Percentiles rank a stretch among this genome's conserved stretches.
phyloP scores from a whole-genome alignment of 768 basidiomycete species.

The Mrakia gelida region DNA sequence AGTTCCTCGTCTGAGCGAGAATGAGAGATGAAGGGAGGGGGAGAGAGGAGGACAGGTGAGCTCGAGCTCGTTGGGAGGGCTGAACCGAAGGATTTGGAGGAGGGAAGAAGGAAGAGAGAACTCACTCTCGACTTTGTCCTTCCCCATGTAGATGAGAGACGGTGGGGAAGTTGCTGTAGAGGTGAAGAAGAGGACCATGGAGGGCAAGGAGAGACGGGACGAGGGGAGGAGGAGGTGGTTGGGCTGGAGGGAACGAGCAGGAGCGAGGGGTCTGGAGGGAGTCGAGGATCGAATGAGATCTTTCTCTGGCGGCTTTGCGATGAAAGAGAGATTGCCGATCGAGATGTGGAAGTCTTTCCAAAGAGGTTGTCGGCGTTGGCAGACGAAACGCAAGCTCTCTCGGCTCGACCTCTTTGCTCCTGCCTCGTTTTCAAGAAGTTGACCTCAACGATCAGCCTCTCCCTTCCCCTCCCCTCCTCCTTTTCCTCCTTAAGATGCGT shows the following conservation, averaged over 20 bases:
- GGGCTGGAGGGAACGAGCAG: background rate
- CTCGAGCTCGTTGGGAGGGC: background rate
- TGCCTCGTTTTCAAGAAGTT: background rate
- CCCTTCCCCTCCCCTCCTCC: background rate
- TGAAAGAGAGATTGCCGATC: too few species aligned
- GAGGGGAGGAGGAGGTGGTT: background rate
- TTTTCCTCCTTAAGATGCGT: background rate
- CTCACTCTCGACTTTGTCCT: slow-evolving; percentile 93
- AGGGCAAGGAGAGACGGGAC: background rate
- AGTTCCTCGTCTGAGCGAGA: slow-evolving; percentile 76
- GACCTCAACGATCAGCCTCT: background rate
- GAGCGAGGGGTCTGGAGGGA: background rate
- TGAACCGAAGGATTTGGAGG: too few species aligned
- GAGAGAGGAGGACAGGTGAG: slow-evolving; percentile 1
- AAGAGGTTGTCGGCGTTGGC: too few species aligned
- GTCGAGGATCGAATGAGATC: background rate
- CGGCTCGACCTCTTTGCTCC: too few species aligned
- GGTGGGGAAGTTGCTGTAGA: slow-evolving; percentile 58
- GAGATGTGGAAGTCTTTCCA: too few species aligned
- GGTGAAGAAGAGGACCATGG: slow-evolving; percentile 63
- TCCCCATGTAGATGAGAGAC: slow-evolving; percentile 79
- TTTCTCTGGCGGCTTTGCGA: too few species aligned
- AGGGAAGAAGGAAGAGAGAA: slow-evolving; percentile 23
- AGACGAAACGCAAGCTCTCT: too few species aligned
- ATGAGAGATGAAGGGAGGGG: background rate